phyloP scores from a whole-genome alignment of 768 basidiomycete species.

The Lactarius vividus region DNA sequence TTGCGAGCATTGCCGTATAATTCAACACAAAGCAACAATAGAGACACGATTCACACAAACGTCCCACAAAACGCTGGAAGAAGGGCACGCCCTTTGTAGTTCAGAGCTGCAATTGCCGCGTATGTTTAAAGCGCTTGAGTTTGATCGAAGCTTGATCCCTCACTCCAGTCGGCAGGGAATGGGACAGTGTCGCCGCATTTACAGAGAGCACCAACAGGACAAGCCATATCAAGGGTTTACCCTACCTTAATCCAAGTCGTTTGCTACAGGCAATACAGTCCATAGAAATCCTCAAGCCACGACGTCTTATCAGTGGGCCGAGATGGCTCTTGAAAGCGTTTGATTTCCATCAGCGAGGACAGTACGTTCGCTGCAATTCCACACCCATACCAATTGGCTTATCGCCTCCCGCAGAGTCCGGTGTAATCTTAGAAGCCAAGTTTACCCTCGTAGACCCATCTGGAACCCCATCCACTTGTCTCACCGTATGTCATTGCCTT shows the following conservation, averaged over 20 bases:
- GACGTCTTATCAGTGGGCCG: slow-evolving; percentile 71
- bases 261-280: slow-evolving; percentile 73
- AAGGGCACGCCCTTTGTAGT: background rate
- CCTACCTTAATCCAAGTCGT: slow-evolving; percentile 65
- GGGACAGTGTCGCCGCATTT: slow-evolving; percentile 72
- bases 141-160: too few species aligned
- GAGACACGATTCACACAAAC: too few species aligned
- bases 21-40: background rate
- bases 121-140: background rate
- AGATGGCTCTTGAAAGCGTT: slow-evolving; percentile 58
- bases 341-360: slow-evolving; percentile 76
- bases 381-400: too few species aligned
- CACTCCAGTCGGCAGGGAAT: slow-evolving; percentile 39
- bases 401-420: slow-evolving; percentile 50
- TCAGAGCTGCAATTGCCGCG: background rate
- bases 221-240: slow-evolving; percentile 58
- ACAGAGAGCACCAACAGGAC: slow-evolving; percentile 43
- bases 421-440: slow-evolving; percentile 69
- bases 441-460: slow-evolving; percentile 58
- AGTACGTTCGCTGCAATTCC: slow-evolving; percentile 45
- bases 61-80: too few species aligned
- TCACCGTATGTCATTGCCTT: slow-evolving; percentile 37
- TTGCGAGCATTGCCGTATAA: too few species aligned
- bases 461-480: slow-evolving; percentile 45
- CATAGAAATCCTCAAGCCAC: slow-evolving; percentile 72